phyloP scores from a whole-genome alignment of 106 monocot genomes.

The Allium fistulosum region DNA sequence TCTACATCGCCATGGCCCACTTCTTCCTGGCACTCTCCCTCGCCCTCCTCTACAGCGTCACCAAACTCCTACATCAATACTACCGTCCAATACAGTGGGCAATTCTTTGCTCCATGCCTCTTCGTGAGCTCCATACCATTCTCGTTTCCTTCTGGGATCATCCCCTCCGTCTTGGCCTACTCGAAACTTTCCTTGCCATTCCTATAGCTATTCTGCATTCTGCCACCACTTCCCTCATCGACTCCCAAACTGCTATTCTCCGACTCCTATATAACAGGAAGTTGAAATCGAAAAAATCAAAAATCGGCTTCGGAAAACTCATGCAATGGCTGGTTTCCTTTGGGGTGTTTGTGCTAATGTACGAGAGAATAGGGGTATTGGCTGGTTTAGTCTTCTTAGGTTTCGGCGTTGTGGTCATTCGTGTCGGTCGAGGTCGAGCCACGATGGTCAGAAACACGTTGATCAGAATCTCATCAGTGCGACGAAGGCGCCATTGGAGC shows the following conservation, averaged over 20 bases:
- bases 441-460: slow-evolving; percentile 1
- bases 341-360: slow-evolving; percentile 16
- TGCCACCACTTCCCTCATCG: slow-evolving; percentile 42
- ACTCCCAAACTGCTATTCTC: slow-evolving; percentile 39
- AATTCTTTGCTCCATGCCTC: slow-evolving; percentile 82
- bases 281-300: neutral
- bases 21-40: slow-evolving; percentile 61
- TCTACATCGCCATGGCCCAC: slow-evolving; percentile 90
- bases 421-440: neutral
- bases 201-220: slow-evolving; percentile 42
- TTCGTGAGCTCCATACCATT: slow-evolving; percentile 53
- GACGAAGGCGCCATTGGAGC: neutral
- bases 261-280: slow-evolving; percentile 12
- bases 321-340: slow-evolving; percentile 26
- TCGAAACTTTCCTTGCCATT: slow-evolving; percentile 48
- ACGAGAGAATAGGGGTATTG: slow-evolving; percentile 18
- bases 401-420: neutral
- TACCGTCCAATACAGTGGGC: slow-evolving; percentile 85
- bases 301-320: slow-evolving; percentile 7
- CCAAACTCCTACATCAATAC: slow-evolving; percentile 57
- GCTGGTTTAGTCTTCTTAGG: slow-evolving; percentile 5
- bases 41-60: slow-evolving; percentile 60
- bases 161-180: slow-evolving; percentile 49
- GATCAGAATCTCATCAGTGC: slow-evolving; percentile 2
- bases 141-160: slow-evolving; percentile 72